phyloP scores from a whole-genome alignment of 148 eudicot genomes.

The Rhododendron mucronatum region DNA sequence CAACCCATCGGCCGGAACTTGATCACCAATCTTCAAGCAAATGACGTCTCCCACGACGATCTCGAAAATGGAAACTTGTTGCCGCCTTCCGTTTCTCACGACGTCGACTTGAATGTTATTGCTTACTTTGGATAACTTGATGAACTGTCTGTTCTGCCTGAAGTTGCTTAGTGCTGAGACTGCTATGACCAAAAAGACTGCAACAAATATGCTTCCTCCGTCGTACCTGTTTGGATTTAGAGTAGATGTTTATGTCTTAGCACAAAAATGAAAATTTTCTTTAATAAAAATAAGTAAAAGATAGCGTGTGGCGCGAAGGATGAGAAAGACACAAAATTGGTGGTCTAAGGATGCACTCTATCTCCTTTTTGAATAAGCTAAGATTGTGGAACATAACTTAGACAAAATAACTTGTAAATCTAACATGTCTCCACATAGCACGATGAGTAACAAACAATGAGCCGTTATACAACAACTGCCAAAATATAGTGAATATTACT shows the following conservation, averaged over 20 bases:
- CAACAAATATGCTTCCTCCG: constrained; percentile 21
- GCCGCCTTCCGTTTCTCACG: not conserved
- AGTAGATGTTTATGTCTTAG: not conserved
- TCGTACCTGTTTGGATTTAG: constrained; percentile 8
- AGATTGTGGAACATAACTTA: no score
- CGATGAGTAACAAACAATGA: no score
- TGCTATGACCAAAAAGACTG: not conserved
- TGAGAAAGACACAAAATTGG: no score
- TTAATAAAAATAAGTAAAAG: no score
- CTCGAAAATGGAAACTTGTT: not conserved
- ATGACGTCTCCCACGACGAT: not conserved
- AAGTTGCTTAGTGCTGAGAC: not conserved
- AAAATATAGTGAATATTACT: no score
- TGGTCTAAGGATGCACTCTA: no score
- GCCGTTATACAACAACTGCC: no score
- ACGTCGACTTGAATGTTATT: constrained; percentile 1
- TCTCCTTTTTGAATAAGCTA: no score
- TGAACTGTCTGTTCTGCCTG: not conserved
- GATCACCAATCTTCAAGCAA: constrained; percentile 10
- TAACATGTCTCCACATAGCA: no score
- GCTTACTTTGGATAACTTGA: constrained; percentile 1
- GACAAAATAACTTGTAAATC: no score
- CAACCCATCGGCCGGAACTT: constrained; percentile 12
- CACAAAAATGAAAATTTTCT: no score
- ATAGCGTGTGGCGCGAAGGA: no score